A percentile compares a stretch with the other conserved stretches of the same genome.
phyloP scores from a whole-genome alignment of 1,284 basidiomycete species.

The Sanguinoderma infundibulare region DNA sequence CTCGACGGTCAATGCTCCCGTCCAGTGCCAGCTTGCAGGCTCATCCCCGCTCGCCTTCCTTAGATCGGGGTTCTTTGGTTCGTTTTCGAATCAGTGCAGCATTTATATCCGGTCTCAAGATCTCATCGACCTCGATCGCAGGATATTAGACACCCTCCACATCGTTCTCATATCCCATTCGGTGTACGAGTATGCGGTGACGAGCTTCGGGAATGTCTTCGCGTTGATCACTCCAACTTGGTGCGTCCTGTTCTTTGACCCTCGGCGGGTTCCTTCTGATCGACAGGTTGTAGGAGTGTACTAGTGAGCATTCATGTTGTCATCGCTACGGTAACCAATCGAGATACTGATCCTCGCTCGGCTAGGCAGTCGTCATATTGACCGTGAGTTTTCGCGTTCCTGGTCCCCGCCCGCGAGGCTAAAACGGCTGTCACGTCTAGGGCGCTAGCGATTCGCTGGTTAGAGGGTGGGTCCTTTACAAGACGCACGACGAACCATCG shows the following conservation, averaged over 20 bases:
- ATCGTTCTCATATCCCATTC: constrained; percentile 10
- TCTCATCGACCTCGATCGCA: background rate
- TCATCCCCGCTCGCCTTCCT: background rate
- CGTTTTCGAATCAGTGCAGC: background rate
- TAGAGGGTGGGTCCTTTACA: background rate
- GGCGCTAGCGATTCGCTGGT: background rate
- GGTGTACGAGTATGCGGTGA: constrained; percentile 15
- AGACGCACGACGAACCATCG: background rate
- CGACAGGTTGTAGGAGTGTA: background rate
- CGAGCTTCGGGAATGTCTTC: background rate
- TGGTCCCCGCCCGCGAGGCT: background rate
- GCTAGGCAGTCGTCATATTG: background rate
- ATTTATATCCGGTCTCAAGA: too few relatives aligned
- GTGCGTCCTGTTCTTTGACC: background rate
- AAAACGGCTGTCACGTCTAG: background rate
- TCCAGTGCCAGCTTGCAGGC: background rate
- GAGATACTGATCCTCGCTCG: background rate
- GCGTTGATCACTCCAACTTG: constrained; percentile 2
- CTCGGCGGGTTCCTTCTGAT: background rate
- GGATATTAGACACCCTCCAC: constrained; percentile 17
- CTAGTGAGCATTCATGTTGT: background rate
- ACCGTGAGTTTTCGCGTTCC: background rate
- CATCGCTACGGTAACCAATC: background rate
- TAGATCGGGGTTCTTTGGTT: background rate
- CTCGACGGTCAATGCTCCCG: background rate